Conservation (phyloP, 139 green algal species). For the Micromonas commoda region DNA sequence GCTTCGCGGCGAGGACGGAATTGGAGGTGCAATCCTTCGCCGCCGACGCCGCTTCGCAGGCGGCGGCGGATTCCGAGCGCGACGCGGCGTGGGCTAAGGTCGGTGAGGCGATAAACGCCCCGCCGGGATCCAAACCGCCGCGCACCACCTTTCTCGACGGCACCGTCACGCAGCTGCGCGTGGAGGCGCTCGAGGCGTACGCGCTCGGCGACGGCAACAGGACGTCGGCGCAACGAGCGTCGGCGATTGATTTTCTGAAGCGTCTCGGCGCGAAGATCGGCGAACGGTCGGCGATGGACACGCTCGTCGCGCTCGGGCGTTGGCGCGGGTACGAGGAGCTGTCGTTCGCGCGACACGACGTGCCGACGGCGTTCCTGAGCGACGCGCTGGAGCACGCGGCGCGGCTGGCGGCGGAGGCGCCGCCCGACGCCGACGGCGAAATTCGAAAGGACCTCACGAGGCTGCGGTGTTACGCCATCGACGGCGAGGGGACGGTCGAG, state of each 20-base stretch:
- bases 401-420: background rate
- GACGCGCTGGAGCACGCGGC: background rate
- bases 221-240: background rate
- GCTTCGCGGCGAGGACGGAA: background rate
- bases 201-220: constrained; percentile 1
- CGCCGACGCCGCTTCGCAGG: no score
- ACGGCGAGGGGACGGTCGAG: constrained; percentile 32
- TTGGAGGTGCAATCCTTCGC: no score
- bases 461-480: constrained; percentile 23
- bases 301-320: background rate
- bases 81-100: background rate
- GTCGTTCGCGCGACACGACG: background rate
- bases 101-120: background rate
- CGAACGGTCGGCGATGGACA: background rate
- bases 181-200: constrained; percentile 17
- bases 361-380: constrained; percentile 1
- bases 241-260: background rate
- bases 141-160: background rate
- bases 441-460: background rate
- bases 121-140: background rate
- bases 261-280: background rate
- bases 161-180: background rate
- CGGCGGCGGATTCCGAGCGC: no score
- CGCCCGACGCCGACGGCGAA: background rate
- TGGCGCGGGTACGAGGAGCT: constrained; percentile 14